Evolutionary conservation across 1,139 yeast species (phyloP), one percentile per base, ranked within the genome.

Genomic region (Blastobotrys malaysiensis): DNA sequence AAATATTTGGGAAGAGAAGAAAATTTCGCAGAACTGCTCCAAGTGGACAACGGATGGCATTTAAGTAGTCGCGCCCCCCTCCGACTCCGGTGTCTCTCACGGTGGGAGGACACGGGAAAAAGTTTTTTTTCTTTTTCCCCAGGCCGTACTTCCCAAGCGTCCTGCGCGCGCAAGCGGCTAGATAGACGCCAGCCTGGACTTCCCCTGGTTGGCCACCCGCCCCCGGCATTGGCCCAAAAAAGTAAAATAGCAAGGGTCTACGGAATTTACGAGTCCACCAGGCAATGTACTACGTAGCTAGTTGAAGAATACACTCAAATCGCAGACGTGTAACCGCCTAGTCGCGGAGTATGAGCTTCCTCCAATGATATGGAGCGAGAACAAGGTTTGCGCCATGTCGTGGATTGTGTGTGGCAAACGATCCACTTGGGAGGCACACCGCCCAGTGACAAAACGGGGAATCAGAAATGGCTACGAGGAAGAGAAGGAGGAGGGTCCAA

Each of bases 1-100:
- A 31, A 26, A 31, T n/a, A 31, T 13, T 13, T 31, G 39, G 39
- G 39, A 31, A 31, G 39, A 31, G 16, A n/a, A 31, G 39, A 31
- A 31, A 31, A 31, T 13, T 31, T 31, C 39, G 39, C 39, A 31
- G 7, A 31, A 31, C 39, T 31, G 39, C 39, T 31, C 39, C 39
- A 31, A 31, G 39, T 31, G 39, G 39, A 31, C 39, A 31, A 31
- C 39, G 39, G 39, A 31, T 31, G 39, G 39, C 39, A 31, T 31
- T 31, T 31, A 31, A 31, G 39, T 31, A 31, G 39, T 31, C 39
- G 39, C 39, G 39, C 39, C 39, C 39, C 39, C 39, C 39, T 31
- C 39, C 39, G 39, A 31, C 39, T 31, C n/a, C 39, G 39, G 39
- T 31, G 39, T 31, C 39, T 31, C 39, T 31, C 6, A 31, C 5